Conservation (phyloP, 179 eudicot species). For the Silene noctiflora region DNA sequence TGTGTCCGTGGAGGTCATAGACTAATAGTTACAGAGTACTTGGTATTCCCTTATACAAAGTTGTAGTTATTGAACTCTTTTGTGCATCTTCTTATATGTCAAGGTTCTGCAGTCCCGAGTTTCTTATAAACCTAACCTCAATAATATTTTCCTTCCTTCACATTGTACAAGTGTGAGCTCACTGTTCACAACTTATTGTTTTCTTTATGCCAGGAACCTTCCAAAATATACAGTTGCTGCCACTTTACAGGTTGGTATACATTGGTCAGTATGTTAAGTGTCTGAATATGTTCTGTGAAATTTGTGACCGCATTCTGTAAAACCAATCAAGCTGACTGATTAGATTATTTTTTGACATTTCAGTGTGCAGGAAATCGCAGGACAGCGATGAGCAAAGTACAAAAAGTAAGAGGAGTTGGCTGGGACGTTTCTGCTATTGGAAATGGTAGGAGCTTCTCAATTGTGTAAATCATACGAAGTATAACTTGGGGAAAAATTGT, state of each 20-base stretch:
- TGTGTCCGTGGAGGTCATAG: background rate
- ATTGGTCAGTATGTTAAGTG: background rate
- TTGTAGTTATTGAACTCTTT: background rate
- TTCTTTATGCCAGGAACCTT: slow-evolving; percentile 57
- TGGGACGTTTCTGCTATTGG: slow-evolving; percentile 93
- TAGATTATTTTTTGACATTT: slow-evolving; percentile 11
- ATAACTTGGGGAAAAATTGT: background rate
- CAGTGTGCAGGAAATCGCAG: slow-evolving; percentile 99
- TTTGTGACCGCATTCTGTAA: background rate
- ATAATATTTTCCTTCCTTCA: background rate
- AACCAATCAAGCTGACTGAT: slow-evolving; percentile 5
- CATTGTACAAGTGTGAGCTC: slow-evolving; percentile 16
- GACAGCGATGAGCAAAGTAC: slow-evolving; percentile 89
- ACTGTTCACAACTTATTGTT: slow-evolving; percentile 14
- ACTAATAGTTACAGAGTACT: background rate
- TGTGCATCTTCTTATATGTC: too few species aligned
- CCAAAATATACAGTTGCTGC: slow-evolving; percentile 78
- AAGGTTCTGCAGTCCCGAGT: background rate
- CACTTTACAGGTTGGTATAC: slow-evolving; percentile 67
- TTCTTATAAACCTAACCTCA: background rate
- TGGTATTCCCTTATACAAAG: background rate
- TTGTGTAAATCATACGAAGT: background rate
- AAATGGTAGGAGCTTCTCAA: slow-evolving; percentile 60
- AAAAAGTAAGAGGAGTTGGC: slow-evolving; percentile 89
- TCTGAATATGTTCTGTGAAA: background rate